These are phyloP conservation scores for Salisapilia sapeloensis DNA, from an alignment of 352 stramenopile genomes.

Conservation along the genomic window DNA sequence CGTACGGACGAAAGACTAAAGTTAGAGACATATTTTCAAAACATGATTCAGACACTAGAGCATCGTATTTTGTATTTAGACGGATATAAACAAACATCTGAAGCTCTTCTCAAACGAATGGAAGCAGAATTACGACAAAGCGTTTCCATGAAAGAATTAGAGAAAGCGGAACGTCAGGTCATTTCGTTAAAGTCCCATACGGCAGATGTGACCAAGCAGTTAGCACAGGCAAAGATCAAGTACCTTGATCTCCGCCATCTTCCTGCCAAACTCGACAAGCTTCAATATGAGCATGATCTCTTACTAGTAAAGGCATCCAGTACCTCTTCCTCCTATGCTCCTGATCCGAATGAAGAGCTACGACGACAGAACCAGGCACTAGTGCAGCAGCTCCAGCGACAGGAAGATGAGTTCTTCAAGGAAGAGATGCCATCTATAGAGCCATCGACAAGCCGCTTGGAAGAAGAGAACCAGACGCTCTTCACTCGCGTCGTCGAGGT, in stretches of 20 bases:
- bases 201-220: slow-evolving; percentile 16
- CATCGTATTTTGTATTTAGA: slow-evolving; percentile 83
- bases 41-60: slow-evolving; percentile 81
- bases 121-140: slow-evolving; percentile 42
- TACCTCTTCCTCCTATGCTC: too few species aligned
- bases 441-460: slow-evolving; percentile 10
- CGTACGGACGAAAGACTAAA: slow-evolving; percentile 11
- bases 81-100: slow-evolving; percentile 71
- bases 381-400: too few species aligned
- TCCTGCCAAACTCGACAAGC: slow-evolving; percentile 16
- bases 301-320: too few species aligned
- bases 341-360: too few species aligned
- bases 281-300: slow-evolving; percentile 32
- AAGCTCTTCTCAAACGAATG: slow-evolving; percentile 42
- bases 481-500: slow-evolving; percentile 52
- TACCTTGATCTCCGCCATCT: slow-evolving; percentile 32
- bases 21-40: slow-evolving; percentile 60
- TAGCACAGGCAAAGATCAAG: slow-evolving; percentile 21
- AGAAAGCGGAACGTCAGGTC: slow-evolving; percentile 17
- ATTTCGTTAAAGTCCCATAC: slow-evolving; percentile 18
- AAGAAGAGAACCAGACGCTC: slow-evolving; percentile 32
- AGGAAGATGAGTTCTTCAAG: too few species aligned
- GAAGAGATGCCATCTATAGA: too few species aligned
- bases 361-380: too few species aligned
- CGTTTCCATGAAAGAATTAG: slow-evolving; percentile 23